Base-by-base conservation (phyloP, 1,139 yeast genomes). In the Neolecta irregularis region DNA sequence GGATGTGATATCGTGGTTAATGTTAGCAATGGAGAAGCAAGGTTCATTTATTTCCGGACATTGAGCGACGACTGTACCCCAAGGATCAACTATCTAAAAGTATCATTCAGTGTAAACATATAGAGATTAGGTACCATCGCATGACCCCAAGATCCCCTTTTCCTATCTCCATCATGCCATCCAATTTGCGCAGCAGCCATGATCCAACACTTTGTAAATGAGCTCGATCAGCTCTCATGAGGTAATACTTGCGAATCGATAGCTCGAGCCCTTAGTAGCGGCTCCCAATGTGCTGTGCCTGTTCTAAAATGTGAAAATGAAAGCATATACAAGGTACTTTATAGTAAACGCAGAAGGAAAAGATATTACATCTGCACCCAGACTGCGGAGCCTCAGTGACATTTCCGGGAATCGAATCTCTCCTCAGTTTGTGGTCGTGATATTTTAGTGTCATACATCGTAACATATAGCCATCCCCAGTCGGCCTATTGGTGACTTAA, bases 261-360 rank as follows among this genome's bases (percentile, higher is more conserved):
- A 2, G 96, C 96, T 33, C 95, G 61, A 0, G 93, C 74, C 26
- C 71, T 63, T 2, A 83, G 93, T 39, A 88, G 58, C 1, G 67
- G 55, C 41, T 74, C 72, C 93, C 96, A n/a, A n/a, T n/a, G n/a
- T n/a, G n/a, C n/a, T 39, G 69, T 71, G 1, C 98, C 98, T 0
- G 96, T 88, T 48, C 74, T 71, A n/a, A 49, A 78, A 69, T 0
- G 96, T 85, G 59, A 91, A 88, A 0, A 96, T 96, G 25, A 92
- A 75, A 0, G 96, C 96, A 48, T 61, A 88, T 1, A 85, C 67
- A 21, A 88, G 49, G 21, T n/a, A n/a, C n/a, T n/a, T n/a, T n/a
- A n/a, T n/a, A 0, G 96, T 85, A 59, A 91, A 88, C 0, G 96
- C 96, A 26, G 92, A 75, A 0, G 98, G 96, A 48, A 62, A 88